Evolutionary conservation across 164 flowering plant genomes (phyloP).

Genomic region (Umbellularia californica): DNA sequence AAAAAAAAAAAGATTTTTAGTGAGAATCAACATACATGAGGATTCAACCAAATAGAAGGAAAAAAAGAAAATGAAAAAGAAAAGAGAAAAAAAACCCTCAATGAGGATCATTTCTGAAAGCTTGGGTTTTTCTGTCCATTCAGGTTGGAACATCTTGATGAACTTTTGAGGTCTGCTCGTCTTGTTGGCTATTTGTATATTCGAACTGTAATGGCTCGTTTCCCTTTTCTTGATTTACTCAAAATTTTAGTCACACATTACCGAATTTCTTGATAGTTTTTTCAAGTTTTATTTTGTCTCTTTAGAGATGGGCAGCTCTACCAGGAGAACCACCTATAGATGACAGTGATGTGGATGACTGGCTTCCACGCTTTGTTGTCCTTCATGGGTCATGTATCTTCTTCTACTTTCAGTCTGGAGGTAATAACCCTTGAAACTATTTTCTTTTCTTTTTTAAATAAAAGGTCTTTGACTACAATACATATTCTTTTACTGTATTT

Average conservation of each 20-base stretch:
- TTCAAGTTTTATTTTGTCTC: slow-evolving; percentile 1
- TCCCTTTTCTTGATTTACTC: slow-evolving; percentile 3
- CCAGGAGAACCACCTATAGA: slow-evolving; percentile 95
- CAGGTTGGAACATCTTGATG: slow-evolving; percentile 93
- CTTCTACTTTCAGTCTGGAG: slow-evolving; percentile 67
- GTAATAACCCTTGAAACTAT: slow-evolving; percentile 25
- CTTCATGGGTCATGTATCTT: slow-evolving; percentile 90
- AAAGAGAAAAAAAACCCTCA: no score
- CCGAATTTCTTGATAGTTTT: neutral
- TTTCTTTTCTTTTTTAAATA: neutral
- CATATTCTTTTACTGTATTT: neutral
- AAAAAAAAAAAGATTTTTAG: no score
- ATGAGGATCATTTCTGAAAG: neutral
- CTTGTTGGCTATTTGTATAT: slow-evolving; percentile 80
- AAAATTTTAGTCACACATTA: no score
- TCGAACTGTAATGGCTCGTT: slow-evolving; percentile 50
- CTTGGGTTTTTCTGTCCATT: slow-evolving; percentile 9
- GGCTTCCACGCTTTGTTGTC: slow-evolving; percentile 93
- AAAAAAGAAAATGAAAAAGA: no score
- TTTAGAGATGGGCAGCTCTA: slow-evolving; percentile 81
- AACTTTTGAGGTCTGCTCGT: slow-evolving; percentile 74
- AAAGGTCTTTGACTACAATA: neutral
- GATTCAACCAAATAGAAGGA: no score
- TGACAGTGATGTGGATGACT: slow-evolving; percentile 92
- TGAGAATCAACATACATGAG: no score